A percentile compares a stretch with the other conserved stretches of the same genome.
Evolutionary conservation across 1,139 yeast genomes (phyloP).

Genomic region (Candida tropicalis): DNA sequence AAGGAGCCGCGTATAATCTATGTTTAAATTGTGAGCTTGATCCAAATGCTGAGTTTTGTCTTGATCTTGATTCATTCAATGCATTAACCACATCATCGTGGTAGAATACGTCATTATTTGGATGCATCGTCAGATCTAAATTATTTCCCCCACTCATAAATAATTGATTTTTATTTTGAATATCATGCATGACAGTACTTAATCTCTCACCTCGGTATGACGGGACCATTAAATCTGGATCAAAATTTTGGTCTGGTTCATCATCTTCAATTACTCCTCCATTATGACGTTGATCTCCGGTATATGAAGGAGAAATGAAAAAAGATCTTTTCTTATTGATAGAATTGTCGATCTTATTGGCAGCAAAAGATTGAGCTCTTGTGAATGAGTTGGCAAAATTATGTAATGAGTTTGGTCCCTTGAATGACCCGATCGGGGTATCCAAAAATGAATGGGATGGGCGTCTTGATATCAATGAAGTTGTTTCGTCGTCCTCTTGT

Average conservation of each 20-base stretch:
- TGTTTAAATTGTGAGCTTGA: constrained; percentile 13
- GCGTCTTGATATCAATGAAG: constrained; percentile 21
- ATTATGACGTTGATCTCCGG: constrained; percentile 16
- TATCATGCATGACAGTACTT: constrained; percentile 53
- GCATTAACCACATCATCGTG: constrained; percentile 42
- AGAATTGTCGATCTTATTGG: constrained; percentile 46
- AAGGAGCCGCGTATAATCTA: constrained; percentile 29
- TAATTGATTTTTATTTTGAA: constrained; percentile 29
- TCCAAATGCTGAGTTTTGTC: constrained; percentile 31
- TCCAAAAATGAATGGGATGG: constrained; percentile 35
- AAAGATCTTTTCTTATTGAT: constrained; percentile 47
- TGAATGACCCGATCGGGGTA: constrained; percentile 47
- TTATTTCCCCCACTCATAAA: constrained; percentile 24
- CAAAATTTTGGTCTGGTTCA: constrained; percentile 50
- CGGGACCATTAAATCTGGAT: constrained; percentile 73
- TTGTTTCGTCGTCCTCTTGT: constrained; percentile 13
- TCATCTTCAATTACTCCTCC: constrained; percentile 42
- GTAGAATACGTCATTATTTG: constrained; percentile 40
- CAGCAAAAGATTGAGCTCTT: constrained; percentile 50
- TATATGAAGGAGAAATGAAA: constrained; percentile 22
- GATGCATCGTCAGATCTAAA: constrained; percentile 16
- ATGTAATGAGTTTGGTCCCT: constrained; percentile 50
- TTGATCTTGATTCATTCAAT: constrained; percentile 31
- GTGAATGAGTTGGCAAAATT: constrained; percentile 52
- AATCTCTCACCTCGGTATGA: constrained; percentile 64